Conservation (phyloP, 352 stramenopile species). For the Phytopythium boreale region DNA sequence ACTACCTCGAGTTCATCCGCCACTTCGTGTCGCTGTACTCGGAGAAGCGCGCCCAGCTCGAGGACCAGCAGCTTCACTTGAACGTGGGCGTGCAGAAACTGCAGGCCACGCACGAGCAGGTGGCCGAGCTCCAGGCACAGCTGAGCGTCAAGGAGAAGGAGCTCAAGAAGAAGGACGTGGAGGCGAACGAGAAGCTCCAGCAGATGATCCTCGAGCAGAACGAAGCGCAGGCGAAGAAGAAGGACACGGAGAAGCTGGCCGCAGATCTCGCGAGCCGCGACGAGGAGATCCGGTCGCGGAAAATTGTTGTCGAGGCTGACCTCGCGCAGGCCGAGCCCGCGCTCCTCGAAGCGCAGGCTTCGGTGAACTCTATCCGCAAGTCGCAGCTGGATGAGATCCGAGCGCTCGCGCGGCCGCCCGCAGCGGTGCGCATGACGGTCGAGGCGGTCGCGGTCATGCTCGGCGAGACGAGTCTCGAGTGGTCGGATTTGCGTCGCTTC, state of each 20-base stretch:
- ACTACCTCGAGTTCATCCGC: slow-evolving; percentile 92
- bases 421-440: slow-evolving; percentile 96
- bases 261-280: slow-evolving; percentile 95
- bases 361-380: slow-evolving; percentile 98
- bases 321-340: slow-evolving; percentile 97
- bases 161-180: slow-evolving; percentile 94
- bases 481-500: slow-evolving; percentile 97
- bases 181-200: slow-evolving; percentile 98
- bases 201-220: slow-evolving; percentile 99
- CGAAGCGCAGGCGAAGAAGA: slow-evolving; percentile 96
- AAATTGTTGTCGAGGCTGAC: slow-evolving; percentile 95
- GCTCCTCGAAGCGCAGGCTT: slow-evolving; percentile 94
- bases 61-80: slow-evolving; percentile 97
- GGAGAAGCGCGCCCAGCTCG: slow-evolving; percentile 90
- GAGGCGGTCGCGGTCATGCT: slow-evolving; percentile 98
- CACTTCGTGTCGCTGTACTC: slow-evolving; percentile 90
- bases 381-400: slow-evolving; percentile 98
- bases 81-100: slow-evolving; percentile 99
- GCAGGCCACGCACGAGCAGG: slow-evolving; percentile 96
- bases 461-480: slow-evolving; percentile 95
- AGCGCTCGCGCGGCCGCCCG: slow-evolving; percentile 93
- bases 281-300: slow-evolving; percentile 93
- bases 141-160: slow-evolving; percentile 94
- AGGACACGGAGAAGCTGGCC: slow-evolving; percentile 95
- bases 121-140: slow-evolving; percentile 89